Base-by-base conservation (phyloP, 2,329 filamentous ascomycete genomes). In the Trichoderma hamatum region DNA sequence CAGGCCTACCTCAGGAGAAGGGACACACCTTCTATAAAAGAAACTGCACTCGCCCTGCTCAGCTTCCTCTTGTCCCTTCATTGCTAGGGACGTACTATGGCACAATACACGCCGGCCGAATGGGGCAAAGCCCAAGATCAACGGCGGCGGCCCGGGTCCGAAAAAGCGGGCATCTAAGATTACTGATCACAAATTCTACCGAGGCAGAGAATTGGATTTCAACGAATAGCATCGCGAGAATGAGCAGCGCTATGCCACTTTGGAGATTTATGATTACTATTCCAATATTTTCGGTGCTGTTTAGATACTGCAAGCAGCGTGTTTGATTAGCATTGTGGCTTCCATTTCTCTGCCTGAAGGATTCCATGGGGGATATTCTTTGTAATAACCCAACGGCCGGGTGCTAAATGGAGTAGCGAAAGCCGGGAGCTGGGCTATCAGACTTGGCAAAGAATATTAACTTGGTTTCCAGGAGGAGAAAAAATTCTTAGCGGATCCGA, bases 211-310 rank as follows among this genome's bases (percentile, higher is more conserved):
- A 5, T 6, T 19, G 10, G 9, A 14, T 34, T 16, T 34, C 14
- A 24, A 19, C 62, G 51, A 66, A 66, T 58, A 6, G 14, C 6
- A 66, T 26, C 13, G 9, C 5, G 1, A n/a, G 19, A 26, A 46
- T 13, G 24, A 14, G 21, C 5, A 3, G n/a, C 34, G 36, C 54
- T 24, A 66, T 49, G 39, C 54, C 54, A 9, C 54, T 59, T 51
- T 58, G 21, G 39, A 43, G 9, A 21, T 2, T 10, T n/a, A 21
- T 64, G 64, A 67, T 67, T 67, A 67, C 54, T 67, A 67, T 59
- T 59, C 21, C 21, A 11, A 46, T n/a, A 9, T 58, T 34, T 21
- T 9, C 21, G 14, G 7, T 5, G 19, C 9, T 46, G 36, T n/a
- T 56, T 9, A 26, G 24, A 9, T 32, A 19, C 54, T 2, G 9